Evolutionary conservation across 768 basidiomycete species (phyloP), one percentile per base, ranked within the genome.

Genomic region (Lentinula sp.): DNA sequence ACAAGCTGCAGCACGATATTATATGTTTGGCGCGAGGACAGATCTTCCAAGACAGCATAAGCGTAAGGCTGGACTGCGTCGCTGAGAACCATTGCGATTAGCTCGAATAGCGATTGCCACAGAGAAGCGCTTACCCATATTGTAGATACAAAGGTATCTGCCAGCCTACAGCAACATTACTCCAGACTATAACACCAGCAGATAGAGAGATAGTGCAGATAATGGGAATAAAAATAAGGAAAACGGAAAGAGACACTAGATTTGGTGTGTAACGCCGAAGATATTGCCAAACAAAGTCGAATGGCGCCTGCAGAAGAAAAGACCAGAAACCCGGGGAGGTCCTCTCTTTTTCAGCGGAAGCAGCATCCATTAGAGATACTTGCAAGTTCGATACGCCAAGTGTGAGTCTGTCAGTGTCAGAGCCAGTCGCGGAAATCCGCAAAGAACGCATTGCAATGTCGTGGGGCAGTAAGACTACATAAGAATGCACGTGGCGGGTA

Each of bases 171-270:
- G 90, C 87, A 4, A 85, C 77, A 64, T 76, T 88, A 64, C 76
- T 84, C 89, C 91, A 92, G 3, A 93, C 88, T 54, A 85, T 71
- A 75, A 81, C 85, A 2, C 91, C 91, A 8, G 91, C 86, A 62
- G 81, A 79, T 15, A 83, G 63, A 10, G 91, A 90, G 4, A 88
- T 71, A 64, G 84, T 67, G 36, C 85, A 65, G 35, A 89, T 65
- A 1, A 91, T 66, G 4, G 91, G 91, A 45, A 92, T 72, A 43
- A 89, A 75, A 28, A 83, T 70, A 4, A 83, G 67, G 70, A 79
- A 89, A 33, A 91, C 82, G 28, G 81, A 60, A 33, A 90, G 65
- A 28, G 91, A 87, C n/a, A 91, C 77, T 28, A 91, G 72, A 61
- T 82, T 83, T 1, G 87, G 85, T 6, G 81, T 81, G 61, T 81